Conservation (phyloP, 2,329 filamentous ascomycete genomes). For the Cryphonectria radicalis region DNA sequence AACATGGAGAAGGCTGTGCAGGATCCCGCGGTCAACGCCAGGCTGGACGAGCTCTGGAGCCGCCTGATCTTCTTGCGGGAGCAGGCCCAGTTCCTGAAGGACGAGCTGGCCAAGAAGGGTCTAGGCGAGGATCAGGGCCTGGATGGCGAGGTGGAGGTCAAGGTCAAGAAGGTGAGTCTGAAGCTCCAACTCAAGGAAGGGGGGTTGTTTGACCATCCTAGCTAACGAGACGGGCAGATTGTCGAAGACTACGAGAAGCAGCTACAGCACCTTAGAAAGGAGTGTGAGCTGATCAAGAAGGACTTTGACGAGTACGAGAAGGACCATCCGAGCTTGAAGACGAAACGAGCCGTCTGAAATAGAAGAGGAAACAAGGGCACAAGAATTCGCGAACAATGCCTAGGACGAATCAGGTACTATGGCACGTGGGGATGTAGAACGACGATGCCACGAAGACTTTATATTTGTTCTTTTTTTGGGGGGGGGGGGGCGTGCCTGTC, state of each 20-base stretch:
- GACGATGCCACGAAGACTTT: neutral
- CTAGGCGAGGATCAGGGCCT: slow-evolving; percentile 60
- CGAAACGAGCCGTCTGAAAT: neutral
- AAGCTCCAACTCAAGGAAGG: neutral
- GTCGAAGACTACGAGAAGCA: slow-evolving; percentile 83
- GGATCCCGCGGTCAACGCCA: slow-evolving; percentile 74
- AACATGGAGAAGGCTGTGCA: slow-evolving; percentile 70
- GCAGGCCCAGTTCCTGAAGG: slow-evolving; percentile 72
- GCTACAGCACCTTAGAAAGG: slow-evolving; percentile 74
- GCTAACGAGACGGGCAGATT: slow-evolving; percentile 55
- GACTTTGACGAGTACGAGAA: slow-evolving; percentile 62
- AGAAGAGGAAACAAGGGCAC: neutral
- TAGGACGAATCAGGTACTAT: neutral
- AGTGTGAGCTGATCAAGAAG: slow-evolving; percentile 65
- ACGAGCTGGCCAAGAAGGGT: slow-evolving; percentile 72
- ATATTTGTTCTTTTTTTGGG: no score
- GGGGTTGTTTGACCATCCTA: neutral
- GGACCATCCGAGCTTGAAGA: slow-evolving; percentile 41
- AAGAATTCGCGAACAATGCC: neutral
- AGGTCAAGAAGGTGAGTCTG: slow-evolving; percentile 71
- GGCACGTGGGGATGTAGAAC: neutral
- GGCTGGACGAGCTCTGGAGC: slow-evolving; percentile 86
- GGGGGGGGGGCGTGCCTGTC: no score
- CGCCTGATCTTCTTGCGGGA: slow-evolving; percentile 75
- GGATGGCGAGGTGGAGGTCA: slow-evolving; percentile 71